These are phyloP conservation scores for Chimonanthus salicifolius DNA, from an alignment of 164 flowering plant genomes.

Conservation along the genomic window DNA sequence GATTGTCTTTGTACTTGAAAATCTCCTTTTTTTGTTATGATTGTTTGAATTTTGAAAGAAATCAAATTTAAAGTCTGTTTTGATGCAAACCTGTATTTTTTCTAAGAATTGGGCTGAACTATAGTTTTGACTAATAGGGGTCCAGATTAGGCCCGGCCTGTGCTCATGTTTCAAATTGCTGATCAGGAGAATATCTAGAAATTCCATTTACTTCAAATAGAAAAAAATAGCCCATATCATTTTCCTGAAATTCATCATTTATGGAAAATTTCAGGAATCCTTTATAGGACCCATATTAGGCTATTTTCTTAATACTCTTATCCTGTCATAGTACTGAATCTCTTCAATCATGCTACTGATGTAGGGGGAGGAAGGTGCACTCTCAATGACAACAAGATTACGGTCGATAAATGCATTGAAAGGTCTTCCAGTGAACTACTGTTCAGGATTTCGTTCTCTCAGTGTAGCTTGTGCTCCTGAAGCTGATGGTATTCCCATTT, in stretches of 20 bases:
- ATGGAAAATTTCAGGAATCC: background rate
- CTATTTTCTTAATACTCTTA: too few relatives aligned
- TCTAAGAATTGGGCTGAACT: background rate
- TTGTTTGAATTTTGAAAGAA: background rate
- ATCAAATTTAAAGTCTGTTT: background rate
- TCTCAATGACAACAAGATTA: slow-evolving; percentile 88
- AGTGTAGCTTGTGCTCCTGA: slow-evolving; percentile 36
- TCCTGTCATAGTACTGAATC: background rate
- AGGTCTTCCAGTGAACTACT: slow-evolving; percentile 94
- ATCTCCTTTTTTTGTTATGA: too few relatives aligned
- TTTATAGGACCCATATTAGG: background rate
- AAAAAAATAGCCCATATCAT: too few relatives aligned
- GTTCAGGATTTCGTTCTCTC: slow-evolving; percentile 86
- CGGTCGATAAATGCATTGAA: slow-evolving; percentile 55
- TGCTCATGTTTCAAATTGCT: background rate
- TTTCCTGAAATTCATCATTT: too few relatives aligned
- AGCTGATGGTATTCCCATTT: slow-evolving; percentile 51
- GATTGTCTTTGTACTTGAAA: background rate
- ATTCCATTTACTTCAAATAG: background rate
- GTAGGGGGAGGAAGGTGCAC: slow-evolving; percentile 99
- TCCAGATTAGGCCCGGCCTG: background rate
- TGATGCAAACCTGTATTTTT: background rate
- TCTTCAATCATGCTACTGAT: background rate
- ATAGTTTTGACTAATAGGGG: background rate
- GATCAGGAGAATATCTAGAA: background rate